Conservation (phyloP, 2,329 filamentous ascomycete genomes). For the Botrytis deweyae region DNA sequence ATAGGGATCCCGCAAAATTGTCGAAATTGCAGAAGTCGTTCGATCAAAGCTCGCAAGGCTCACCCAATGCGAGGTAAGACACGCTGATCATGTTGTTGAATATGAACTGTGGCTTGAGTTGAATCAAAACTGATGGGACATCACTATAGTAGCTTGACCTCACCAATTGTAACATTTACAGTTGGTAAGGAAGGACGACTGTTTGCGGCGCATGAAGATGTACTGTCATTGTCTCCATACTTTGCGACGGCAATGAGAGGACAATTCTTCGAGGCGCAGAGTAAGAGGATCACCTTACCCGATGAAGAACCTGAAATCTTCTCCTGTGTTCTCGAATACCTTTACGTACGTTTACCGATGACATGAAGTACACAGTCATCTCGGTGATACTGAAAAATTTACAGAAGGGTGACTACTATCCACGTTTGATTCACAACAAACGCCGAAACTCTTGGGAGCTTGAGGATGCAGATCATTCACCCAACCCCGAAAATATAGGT, state of each 20-base stretch:
- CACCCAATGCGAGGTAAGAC: constrained; percentile 48
- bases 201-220: constrained; percentile 94
- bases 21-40: constrained; percentile 84
- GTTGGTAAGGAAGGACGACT: constrained; percentile 82
- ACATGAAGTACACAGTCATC: neutral
- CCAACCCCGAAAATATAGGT: constrained; percentile 55
- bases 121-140: constrained; percentile 22
- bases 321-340: constrained; percentile 90
- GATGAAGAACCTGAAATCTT: constrained; percentile 88
- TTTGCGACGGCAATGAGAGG: constrained; percentile 72
- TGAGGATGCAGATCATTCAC: constrained; percentile 65
- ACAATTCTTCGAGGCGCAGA: constrained; percentile 72
- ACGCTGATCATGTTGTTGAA: constrained; percentile 19
- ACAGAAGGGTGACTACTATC: constrained; percentile 53
- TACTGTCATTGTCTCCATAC: constrained; percentile 81
- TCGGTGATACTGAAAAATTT: constrained; percentile 8
- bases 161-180: constrained; percentile 81
- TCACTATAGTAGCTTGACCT: constrained; percentile 42
- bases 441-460: constrained; percentile 85
- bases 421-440: constrained; percentile 83
- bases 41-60: constrained; percentile 55
- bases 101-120: neutral
- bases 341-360: constrained; percentile 56
- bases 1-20: constrained; percentile 75
- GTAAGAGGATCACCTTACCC: constrained; percentile 71